Conservation (phyloP, 768 basidiomycete species). For the Auricularia heimuer region DNA sequence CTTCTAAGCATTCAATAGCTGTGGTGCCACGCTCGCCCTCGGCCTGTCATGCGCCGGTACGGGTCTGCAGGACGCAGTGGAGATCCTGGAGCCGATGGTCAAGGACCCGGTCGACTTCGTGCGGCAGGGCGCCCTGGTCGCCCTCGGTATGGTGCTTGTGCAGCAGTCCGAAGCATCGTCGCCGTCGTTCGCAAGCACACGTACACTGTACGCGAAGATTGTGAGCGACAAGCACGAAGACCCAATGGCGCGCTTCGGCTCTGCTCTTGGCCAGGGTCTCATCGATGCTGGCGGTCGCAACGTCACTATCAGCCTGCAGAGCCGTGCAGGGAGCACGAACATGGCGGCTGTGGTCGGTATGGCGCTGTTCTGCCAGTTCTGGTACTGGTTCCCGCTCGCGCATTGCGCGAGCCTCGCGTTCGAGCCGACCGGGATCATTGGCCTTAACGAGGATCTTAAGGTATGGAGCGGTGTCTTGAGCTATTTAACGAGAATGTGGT, state of each 20-base stretch:
- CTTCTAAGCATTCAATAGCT: slow-evolving; percentile 19
- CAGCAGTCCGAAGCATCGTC: slow-evolving; percentile 90
- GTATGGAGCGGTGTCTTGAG: slow-evolving; percentile 26
- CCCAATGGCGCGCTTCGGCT: slow-evolving; percentile 96
- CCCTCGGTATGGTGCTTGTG: slow-evolving; percentile 93
- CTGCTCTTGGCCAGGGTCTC: slow-evolving; percentile 89
- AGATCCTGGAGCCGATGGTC: slow-evolving; percentile 95
- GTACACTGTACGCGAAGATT: slow-evolving; percentile 82
- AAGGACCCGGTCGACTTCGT: slow-evolving; percentile 98
- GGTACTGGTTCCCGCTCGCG: slow-evolving; percentile 99
- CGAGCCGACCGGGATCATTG: slow-evolving; percentile 92
- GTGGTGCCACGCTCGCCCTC: slow-evolving; percentile 90
- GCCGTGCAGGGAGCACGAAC: slow-evolving; percentile 85
- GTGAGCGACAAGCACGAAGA: slow-evolving; percentile 97
- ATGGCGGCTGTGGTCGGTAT: slow-evolving; percentile 96
- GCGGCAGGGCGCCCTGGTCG: slow-evolving; percentile 92
- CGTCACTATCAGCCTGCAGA: slow-evolving; percentile 88
- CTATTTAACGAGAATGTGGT: neutral
- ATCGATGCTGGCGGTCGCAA: slow-evolving; percentile 98
- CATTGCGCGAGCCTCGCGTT: slow-evolving; percentile 90
- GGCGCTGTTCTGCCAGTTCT: slow-evolving; percentile 96
- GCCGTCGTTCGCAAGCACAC: slow-evolving; percentile 67
- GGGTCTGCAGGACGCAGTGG: slow-evolving; percentile 90
- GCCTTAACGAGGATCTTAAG: slow-evolving; percentile 76
- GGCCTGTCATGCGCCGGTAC: slow-evolving; percentile 98